Base-by-base conservation (phyloP, 1,284 basidiomycete species). In the Cryptococcus depauperatus region DNA sequence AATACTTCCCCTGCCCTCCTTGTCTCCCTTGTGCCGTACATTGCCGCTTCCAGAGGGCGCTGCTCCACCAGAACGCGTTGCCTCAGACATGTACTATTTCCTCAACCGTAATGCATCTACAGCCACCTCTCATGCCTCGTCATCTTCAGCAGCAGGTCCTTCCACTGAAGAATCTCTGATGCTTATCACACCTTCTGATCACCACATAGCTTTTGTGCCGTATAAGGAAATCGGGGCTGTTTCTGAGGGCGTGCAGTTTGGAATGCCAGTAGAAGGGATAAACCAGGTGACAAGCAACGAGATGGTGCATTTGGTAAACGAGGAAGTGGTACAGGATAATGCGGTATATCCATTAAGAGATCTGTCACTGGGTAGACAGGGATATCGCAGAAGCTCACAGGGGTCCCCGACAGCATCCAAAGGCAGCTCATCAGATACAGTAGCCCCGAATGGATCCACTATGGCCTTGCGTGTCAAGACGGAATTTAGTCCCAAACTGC, bases 61-160 rank as follows among this genome's bases (percentile, higher is more conserved):
- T 14, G 43, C 43, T 22, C 43, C 47, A 7, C 37, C 47, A 2
- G 16, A 21, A 21, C 35, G 13, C n/a, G 32, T 16, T 7, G n/a
- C n/a, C n/a, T n/a, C n/a, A 38, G 21, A n/a, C 34, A 27, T 10
- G 16, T 23, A 23, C 22, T 50, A 34, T 35, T 45, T 41, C 5
- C 34, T 51, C 18, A 51, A 48, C 33, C 42, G 50, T 3, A 47
- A 51, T 28, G 34, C 42, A 6, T 51, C 50, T 11, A 41, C 44
- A 4, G 47, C 46, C 13, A 51, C 50, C 7, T 23, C 40, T 11
- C 34, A 25, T n/a, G 37, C 16, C 13, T 39, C 37, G 16, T 6
- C 50, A 6, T 51, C 50, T 9, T 47, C 45, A 11, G 50, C 42
- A 16, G 40, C 43, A 27, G 38, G 35, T 13, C 50, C 50, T 23